These are phyloP conservation scores for Pleomassaria siparia DNA, from an alignment of 2,329 filamentous ascomycete genomes.

Conservation along the genomic window DNA sequence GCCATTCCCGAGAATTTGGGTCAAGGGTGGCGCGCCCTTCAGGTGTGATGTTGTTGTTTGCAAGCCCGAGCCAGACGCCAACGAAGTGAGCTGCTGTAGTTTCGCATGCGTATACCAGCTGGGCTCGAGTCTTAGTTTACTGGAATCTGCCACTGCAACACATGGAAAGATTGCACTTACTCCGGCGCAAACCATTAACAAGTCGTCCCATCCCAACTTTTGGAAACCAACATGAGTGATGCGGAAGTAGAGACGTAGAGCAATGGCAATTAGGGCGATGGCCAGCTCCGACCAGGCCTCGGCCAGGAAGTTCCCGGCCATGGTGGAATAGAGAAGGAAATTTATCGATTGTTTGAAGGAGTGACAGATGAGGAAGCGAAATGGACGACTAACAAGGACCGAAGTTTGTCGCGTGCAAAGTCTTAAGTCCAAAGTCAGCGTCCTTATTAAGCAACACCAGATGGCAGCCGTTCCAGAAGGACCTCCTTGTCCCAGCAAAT, in stretches of 20 bases:
- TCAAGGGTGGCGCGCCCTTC: background rate
- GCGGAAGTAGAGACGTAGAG: background rate
- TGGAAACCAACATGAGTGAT: background rate
- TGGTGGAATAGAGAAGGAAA: background rate
- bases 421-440: no score
- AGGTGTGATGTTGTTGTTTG: background rate
- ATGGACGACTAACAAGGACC: no score
- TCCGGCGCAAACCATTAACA: background rate
- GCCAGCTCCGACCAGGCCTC: background rate
- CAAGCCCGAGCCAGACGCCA: background rate
- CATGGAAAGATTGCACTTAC: background rate
- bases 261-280: background rate
- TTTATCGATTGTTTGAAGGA: background rate
- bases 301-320: background rate
- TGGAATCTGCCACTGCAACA: background rate
- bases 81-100: background rate
- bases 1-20: background rate
- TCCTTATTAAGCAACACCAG: no score
- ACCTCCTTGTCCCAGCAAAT: no score
- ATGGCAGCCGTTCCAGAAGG: no score
- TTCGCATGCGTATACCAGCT: background rate
- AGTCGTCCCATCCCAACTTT: slow-evolving; percentile 1
- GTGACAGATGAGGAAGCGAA: no score
- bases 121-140: background rate
- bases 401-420: no score